Percentiles rank a stretch among this genome's conserved stretches.
Conservation (phyloP, 768 basidiomycete genomes). For the Leccinum ochraceum region DNA sequence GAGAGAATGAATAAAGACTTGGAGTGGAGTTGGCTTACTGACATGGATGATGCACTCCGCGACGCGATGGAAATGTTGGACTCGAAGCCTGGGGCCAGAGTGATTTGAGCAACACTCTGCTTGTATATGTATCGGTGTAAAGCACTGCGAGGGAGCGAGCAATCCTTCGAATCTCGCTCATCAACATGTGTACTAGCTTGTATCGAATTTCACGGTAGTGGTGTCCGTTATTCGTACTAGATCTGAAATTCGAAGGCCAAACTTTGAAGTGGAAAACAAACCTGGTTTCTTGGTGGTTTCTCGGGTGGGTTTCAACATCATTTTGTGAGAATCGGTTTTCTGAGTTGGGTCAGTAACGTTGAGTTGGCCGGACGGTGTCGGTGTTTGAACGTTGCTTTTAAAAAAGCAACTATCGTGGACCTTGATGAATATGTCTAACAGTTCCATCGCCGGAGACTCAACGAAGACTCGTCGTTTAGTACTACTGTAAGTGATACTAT, state of each 20-base stretch:
- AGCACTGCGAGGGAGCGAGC: not conserved
- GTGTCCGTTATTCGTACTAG: not conserved
- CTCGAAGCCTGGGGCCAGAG: not conserved
- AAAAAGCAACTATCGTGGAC: not conserved
- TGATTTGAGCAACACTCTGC: not conserved
- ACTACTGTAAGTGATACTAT: not conserved
- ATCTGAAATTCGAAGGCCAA: not conserved
- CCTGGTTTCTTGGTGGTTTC: not conserved
- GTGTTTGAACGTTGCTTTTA: not conserved
- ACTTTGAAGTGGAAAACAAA: not conserved
- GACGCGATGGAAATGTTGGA: conserved; percentile 23
- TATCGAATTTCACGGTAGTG: too few species aligned
- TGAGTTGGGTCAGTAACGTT: too few species aligned
- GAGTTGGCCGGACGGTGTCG: not conserved
- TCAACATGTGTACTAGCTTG: not conserved
- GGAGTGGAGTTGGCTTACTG: conserved; percentile 50
- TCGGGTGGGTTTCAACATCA: too few species aligned
- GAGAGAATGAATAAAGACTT: conserved; percentile 49
- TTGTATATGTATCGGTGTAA: not conserved
- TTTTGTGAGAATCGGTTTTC: too few species aligned
- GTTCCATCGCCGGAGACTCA: not conserved
- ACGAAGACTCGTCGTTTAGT: not conserved
- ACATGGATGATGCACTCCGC: conserved; percentile 21
- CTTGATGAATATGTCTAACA: not conserved
- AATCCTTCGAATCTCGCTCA: not conserved